Conservation (phyloP, 768 basidiomycete species). For the Boletus barrowsii region DNA sequence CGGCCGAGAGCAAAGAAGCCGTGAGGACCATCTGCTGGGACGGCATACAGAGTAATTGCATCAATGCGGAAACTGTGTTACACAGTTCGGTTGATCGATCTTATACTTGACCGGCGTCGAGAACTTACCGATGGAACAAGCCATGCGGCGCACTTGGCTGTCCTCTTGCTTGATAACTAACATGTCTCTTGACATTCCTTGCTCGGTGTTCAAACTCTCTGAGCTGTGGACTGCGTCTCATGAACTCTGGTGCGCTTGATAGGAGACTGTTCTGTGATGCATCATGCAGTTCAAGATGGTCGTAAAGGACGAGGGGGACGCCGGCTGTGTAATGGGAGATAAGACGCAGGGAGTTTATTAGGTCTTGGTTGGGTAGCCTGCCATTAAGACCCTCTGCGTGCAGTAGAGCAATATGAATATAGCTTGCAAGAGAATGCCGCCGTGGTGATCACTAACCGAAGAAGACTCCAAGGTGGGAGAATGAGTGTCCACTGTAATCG, state of each 20-base stretch:
- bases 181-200: constrained; percentile 66
- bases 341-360: constrained; percentile 75
- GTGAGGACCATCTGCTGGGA: constrained; percentile 88
- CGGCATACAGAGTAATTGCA: constrained; percentile 84
- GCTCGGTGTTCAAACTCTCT: constrained; percentile 56
- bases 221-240: constrained; percentile 43
- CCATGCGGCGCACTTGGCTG: constrained; percentile 86
- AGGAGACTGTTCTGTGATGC: constrained; percentile 34
- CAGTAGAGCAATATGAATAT: neutral
- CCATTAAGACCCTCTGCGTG: constrained; percentile 88
- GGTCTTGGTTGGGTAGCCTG: constrained; percentile 92
- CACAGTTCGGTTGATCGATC: neutral
- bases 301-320: constrained; percentile 78
- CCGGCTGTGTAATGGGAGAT: constrained; percentile 72
- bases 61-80: constrained; percentile 82
- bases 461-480: constrained; percentile 93
- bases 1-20: constrained; percentile 92
- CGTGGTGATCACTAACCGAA: constrained; percentile 57
- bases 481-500: constrained; percentile 96
- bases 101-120: constrained; percentile 16
- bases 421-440: neutral
- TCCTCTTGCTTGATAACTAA: constrained; percentile 75
- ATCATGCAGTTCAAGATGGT: constrained; percentile 59
- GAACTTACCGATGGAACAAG: constrained; percentile 73
- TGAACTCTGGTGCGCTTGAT: constrained; percentile 44